A percentile compares a stretch with the other conserved stretches of the same genome.
phyloP scores from a whole-genome alignment of 202 grass and related monocot genomes.

The Schoenoplectus tabernaemontani region DNA sequence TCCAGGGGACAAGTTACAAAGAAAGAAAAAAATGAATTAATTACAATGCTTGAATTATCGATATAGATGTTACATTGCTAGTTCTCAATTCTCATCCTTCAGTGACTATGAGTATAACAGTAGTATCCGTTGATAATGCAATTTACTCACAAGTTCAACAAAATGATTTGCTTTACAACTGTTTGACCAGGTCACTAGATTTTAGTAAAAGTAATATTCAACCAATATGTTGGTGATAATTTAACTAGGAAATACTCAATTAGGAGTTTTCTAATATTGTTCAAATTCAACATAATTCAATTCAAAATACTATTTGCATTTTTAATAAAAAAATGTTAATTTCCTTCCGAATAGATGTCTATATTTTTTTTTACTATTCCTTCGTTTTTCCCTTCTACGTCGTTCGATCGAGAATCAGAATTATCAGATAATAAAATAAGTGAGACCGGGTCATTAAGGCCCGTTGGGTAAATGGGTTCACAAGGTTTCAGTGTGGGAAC shows the following conservation, averaged over 20 bases:
- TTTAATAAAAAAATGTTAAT: background rate
- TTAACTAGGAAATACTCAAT: background rate
- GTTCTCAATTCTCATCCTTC: too few species aligned
- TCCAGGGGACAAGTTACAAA: background rate
- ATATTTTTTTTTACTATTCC: background rate
- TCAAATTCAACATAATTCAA: background rate
- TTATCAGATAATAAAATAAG: background rate
- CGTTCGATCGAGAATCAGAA: too few species aligned
- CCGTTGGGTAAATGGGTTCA: constrained; percentile 14
- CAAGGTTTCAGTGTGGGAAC: background rate
- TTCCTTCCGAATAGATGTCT: background rate
- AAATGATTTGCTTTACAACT: background rate
- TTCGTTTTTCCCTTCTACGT: background rate
- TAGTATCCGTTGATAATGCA: too few species aligned
- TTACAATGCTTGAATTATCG: too few species aligned
- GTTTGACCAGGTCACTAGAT: background rate
- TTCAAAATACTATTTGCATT: background rate
- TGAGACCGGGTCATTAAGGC: background rate
- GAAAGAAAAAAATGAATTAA: too few species aligned
- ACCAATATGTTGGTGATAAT: background rate
- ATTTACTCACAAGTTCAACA: background rate
- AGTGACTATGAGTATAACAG: too few species aligned
- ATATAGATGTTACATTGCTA: too few species aligned
- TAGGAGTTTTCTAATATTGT: background rate
- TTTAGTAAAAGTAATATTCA: background rate